Base-by-base conservation (phyloP, 1,139 yeast species). In the Saccharomycopsis crataegensis region DNA sequence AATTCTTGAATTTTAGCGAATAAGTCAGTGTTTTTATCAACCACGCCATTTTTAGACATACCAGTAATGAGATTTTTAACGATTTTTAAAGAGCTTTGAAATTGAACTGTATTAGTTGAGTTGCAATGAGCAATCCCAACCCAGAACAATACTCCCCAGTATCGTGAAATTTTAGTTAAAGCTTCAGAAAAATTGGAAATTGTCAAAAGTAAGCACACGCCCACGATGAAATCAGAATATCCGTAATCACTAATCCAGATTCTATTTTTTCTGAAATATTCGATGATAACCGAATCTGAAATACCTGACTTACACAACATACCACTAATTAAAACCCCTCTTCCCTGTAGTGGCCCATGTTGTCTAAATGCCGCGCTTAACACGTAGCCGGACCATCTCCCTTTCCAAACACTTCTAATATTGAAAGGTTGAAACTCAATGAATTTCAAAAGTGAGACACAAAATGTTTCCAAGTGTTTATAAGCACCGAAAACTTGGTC, bases 261-360 rank as follows among this genome's bases (percentile, higher is more conserved):
- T 33, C 22, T 43, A 31, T 38, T 51, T 36, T 46, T 54, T 32
- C 52, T 40, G n/a, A 53, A 59, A 11, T 79, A 69, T 52, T 74
- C 75, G 47, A 79, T 69, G 0, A 86, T 81, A 14, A 85, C 71
- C 6, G 76, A 72, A 62, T 83, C 88, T 51, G 79, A 78, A 16
- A 85, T 78, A 38, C 90, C 90, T 17, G 73, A 68, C 59, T 79
- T 80, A 0, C 89, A 77, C 46, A 88, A 67, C 47, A 85, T 80
- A 42, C 96, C 96, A 36, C 86, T 75, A 6, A 87, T 77, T 59
- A 88, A 72, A 55, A 86, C 71, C 0, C 94, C 89, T 54, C 96
- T 74, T 8, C 82, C 79, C 63, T 88, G 91, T 55, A 88, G 74
- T 32, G 83, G 76, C 0, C 91, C 80, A 37, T 76, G 75, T 12